Evolutionary conservation across 2,329 filamentous ascomycete genomes (phyloP).

Genomic region (Cercospora sesami): DNA sequence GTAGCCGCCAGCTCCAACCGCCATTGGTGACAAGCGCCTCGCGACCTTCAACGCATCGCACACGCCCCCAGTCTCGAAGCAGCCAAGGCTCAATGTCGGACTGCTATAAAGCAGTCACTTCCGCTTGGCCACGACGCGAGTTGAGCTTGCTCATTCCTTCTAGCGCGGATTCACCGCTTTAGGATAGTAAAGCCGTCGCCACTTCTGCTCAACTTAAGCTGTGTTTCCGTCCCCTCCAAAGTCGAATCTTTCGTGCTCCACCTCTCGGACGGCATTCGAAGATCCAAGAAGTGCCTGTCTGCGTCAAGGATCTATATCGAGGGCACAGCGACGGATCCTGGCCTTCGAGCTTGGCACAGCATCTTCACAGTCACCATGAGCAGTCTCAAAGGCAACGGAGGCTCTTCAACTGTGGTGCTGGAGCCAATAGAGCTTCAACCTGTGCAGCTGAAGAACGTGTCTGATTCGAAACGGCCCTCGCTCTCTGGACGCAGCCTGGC

Average conservation of each 20-base stretch:
- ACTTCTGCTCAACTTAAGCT: constrained; percentile 4
- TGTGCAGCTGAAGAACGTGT: constrained; percentile 23
- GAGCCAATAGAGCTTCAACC: constrained; percentile 33
- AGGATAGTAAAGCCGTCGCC: constrained; percentile 13
- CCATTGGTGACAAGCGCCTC: neutral
- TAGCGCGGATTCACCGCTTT: constrained; percentile 7
- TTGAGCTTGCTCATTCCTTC: neutral
- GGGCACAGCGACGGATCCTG: neutral
- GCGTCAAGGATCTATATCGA: neutral
- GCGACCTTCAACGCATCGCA: neutral
- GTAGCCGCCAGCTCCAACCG: neutral
- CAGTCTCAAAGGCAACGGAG: constrained; percentile 25
- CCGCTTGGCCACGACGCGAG: neutral
- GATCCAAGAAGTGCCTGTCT: neutral
- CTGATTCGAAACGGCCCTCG: constrained; percentile 26
- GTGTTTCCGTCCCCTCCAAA: neutral
- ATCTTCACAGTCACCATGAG: constrained; percentile 14
- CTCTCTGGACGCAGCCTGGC: constrained; percentile 28
- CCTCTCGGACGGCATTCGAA: neutral
- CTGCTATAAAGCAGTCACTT: neutral
- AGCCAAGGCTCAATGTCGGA: neutral
- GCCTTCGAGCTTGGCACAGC: neutral
- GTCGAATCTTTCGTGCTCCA: neutral
- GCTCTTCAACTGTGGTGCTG: constrained; percentile 34
- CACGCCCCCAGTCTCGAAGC: neutral